Conservation (phyloP, 2,329 filamentous ascomycete species). For the Penicillium sp. region DNA sequence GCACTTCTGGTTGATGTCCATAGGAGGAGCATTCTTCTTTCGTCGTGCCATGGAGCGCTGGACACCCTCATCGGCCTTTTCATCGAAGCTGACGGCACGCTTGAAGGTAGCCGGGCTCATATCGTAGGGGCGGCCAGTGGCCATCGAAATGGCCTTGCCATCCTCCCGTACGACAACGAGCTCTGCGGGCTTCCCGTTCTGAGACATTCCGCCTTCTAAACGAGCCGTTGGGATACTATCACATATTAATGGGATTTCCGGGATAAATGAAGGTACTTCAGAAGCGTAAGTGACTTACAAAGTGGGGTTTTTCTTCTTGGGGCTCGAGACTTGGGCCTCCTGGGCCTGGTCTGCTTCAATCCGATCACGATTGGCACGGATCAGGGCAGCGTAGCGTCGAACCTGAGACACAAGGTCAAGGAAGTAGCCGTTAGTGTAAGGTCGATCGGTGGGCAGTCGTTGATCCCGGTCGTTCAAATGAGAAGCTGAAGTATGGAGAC, state of each 20-base stretch:
- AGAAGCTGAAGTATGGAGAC: constrained; percentile 83
- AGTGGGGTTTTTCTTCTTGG: constrained; percentile 42
- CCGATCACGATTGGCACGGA: constrained; percentile 68
- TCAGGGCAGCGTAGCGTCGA: constrained; percentile 77
- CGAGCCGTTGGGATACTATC: constrained; percentile 62
- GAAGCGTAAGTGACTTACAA: constrained; percentile 13
- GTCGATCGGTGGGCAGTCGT: constrained; percentile 74
- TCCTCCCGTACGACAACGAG: constrained; percentile 71
- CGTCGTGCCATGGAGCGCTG: constrained; percentile 91
- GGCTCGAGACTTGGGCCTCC: constrained; percentile 8
- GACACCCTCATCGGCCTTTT: constrained; percentile 71
- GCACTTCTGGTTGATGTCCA: constrained; percentile 78
- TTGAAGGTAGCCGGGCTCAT: constrained; percentile 44
- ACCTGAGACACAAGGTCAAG: constrained; percentile 95
- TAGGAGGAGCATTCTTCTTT: constrained; percentile 84
- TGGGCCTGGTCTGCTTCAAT: constrained; percentile 52
- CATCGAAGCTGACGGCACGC: constrained; percentile 44
- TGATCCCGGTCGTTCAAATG: constrained; percentile 82
- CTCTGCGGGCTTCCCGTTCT: constrained; percentile 77
- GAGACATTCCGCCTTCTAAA: constrained; percentile 72
- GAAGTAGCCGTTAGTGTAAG: constrained; percentile 94
- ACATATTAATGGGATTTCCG: constrained; percentile 30
- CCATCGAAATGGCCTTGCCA: constrained; percentile 72
- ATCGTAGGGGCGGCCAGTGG: constrained; percentile 62
- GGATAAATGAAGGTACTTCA: neutral